Evolutionary conservation across 2,329 filamentous ascomycete species (phyloP), one percentile per base, ranked within the genome.

Genomic region (Piedraia hortae): DNA sequence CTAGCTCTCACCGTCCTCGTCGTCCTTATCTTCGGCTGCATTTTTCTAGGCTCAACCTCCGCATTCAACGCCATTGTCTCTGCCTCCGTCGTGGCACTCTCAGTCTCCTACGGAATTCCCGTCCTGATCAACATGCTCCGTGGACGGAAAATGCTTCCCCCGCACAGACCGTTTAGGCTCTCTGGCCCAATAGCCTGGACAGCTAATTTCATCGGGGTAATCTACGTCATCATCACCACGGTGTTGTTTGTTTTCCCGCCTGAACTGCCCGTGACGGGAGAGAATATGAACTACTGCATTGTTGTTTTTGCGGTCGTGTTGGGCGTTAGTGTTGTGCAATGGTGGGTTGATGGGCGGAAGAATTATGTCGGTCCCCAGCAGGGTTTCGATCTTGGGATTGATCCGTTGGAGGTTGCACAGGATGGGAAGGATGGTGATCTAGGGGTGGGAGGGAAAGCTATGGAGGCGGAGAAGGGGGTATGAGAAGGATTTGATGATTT

Each of bases 161-260:
- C 46, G 2, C 31, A 26, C 11, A 48, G 64, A 18, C 36, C 55
- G 0, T 71, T 71, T 36, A 50, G 51, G 12, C 44, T 72, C 3
- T 51, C 59, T 0, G 48, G 43, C 12, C 38, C 43, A 14, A 25
- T 67, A 15, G 65, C 55, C 10, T 72, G 64, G 65, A 43, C 53
- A 12, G 50, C 56, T 12, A 72, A 72, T 28, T 12, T 47, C 5
- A 21, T 59, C 13, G 67, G 70, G 4, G 51, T 78, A 20, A 47
- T 48, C 0, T 78, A 69, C 44, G 59, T 67, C 1, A 45, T 62
- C 7, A 40, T 77, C n/a, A 77, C 70, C 0, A 75, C 68, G 0
- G 61, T 75, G 1, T 51, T 78, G 1, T 77, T 77, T 44, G 53
- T 75, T 10, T 74, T 77, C 43, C 71, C 71, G 3, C 70, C 71